These are phyloP conservation scores for Sparassis latifolia DNA, from an alignment of 1,284 basidiomycete genomes.

Conservation along the genomic window DNA sequence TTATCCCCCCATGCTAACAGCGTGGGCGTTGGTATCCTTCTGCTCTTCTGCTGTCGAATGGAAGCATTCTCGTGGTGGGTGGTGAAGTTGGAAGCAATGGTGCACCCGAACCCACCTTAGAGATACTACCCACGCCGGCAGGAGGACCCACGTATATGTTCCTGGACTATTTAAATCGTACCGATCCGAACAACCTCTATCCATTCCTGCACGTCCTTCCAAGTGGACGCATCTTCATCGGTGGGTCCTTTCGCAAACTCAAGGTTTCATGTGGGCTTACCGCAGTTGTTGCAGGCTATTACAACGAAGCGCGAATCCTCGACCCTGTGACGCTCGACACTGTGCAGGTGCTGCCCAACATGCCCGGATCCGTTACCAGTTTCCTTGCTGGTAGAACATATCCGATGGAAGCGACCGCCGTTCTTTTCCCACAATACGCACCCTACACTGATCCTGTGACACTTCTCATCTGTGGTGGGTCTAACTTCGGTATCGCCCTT, in stretches of 20 bases:
- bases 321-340: slow-evolving; percentile 61
- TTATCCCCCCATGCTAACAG: slow-evolving; percentile 25
- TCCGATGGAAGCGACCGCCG: slow-evolving; percentile 65
- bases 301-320: slow-evolving; percentile 73
- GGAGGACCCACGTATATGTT: slow-evolving; percentile 36
- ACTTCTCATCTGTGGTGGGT: slow-evolving; percentile 74
- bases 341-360: slow-evolving; percentile 52
- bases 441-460: slow-evolving; percentile 68
- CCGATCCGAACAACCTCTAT: slow-evolving; percentile 72
- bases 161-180: slow-evolving; percentile 46
- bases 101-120: slow-evolving; percentile 55
- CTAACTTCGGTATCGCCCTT: slow-evolving; percentile 45
- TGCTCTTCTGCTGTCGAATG: slow-evolving; percentile 58
- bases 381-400: slow-evolving; percentile 71
- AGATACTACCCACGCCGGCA: slow-evolving; percentile 43
- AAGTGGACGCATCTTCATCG: slow-evolving; percentile 57
- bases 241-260: slow-evolving; percentile 25
- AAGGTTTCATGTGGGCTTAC: not conserved
- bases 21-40: slow-evolving; percentile 69
- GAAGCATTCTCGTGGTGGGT: slow-evolving; percentile 64
- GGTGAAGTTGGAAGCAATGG: slow-evolving; percentile 70
- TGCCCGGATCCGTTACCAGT: slow-evolving; percentile 71
- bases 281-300: slow-evolving; percentile 43
- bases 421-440: slow-evolving; percentile 60
- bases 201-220: slow-evolving; percentile 71